Conservation (phyloP, 345 rosid genomes). For the Hibiscus mutabilis region DNA sequence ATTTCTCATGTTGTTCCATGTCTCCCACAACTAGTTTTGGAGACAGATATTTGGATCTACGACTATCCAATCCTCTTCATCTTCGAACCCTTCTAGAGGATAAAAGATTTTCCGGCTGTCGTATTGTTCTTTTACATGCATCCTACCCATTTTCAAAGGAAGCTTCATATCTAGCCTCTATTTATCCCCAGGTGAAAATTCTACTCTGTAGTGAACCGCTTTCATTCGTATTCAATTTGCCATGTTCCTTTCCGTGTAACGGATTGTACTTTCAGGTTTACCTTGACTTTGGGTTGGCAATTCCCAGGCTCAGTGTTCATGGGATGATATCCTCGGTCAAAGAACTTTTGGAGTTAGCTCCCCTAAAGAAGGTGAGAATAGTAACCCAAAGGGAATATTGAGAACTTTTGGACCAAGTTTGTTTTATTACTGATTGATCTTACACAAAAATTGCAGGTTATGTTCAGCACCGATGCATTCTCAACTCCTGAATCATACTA, state of each 20-base stretch:
- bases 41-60: slow-evolving; percentile 87
- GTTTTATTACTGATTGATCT: no score
- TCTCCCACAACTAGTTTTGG: slow-evolving; percentile 53
- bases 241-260: slow-evolving; percentile 10
- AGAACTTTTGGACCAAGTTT: not conserved
- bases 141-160: slow-evolving; percentile 95
- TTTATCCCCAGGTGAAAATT: slow-evolving; percentile 68
- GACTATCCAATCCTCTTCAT: slow-evolving; percentile 82
- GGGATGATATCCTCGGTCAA: slow-evolving; percentile 87
- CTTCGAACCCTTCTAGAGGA: slow-evolving; percentile 74
- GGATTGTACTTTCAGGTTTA: slow-evolving; percentile 48
- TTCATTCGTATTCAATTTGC: not conserved
- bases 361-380: slow-evolving; percentile 64
- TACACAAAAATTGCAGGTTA: no score
- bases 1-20: slow-evolving; percentile 6
- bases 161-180: slow-evolving; percentile 82
- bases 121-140: slow-evolving; percentile 84
- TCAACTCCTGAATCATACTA: no score
- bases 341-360: slow-evolving; percentile 86
- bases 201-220: not conserved
- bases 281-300: slow-evolving; percentile 88
- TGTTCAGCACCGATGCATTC: no score
- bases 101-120: slow-evolving; percentile 58
- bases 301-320: slow-evolving; percentile 81
- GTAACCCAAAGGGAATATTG: not conserved